Base-by-base conservation (phyloP, 352 stramenopile species). In the Pythium graminicola region DNA sequence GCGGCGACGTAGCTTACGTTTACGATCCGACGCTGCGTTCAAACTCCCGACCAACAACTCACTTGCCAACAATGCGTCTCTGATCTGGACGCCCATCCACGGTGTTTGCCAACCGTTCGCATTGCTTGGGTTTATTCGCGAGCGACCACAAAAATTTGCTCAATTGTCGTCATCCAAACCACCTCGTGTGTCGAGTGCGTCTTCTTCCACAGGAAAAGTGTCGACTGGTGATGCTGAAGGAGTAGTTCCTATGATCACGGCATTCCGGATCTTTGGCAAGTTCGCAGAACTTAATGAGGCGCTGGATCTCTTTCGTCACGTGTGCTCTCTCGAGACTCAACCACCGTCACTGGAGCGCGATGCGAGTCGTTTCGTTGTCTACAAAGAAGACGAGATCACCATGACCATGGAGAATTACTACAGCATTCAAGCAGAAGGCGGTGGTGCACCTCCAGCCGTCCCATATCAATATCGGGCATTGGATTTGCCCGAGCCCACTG, bases 351-450 rank as follows among this genome's bases (percentile, higher is more conserved):
- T 24, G 1, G 48, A 62, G 2, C 65, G 48, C 6, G 78, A 92
- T 51, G 72, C 62, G 9, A 74, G 69, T 24, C 67, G 64, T 10
- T 92, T 92, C 20, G 74, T 66, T 28, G 60, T 89, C 35, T 92
- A 88, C 67, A 92, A 92, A 41, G 81, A 92, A 41, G 76, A 85
- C 42, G 81, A 89, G 29, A 85, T 92, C 64, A 85, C 76, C 2
- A 86, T 92, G 81, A 64, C 59, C 0, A 60, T 92, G 23, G 74
- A 85, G 35, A 92, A 89, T 49, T 85, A 62, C 58, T 73, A 79
- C 5, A 26, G 14, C 24, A 33, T 36, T 36, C 31, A 36, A 14
- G 31, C 31, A 9, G 14, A 36, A 36, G 29, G 7, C 19, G 35
- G 1, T 27, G 2, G 24, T 33, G 23, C 1, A 19, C 8, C 1